phyloP scores from a whole-genome alignment of 2,329 filamentous ascomycete species.

The Colletotrichum siamense region DNA sequence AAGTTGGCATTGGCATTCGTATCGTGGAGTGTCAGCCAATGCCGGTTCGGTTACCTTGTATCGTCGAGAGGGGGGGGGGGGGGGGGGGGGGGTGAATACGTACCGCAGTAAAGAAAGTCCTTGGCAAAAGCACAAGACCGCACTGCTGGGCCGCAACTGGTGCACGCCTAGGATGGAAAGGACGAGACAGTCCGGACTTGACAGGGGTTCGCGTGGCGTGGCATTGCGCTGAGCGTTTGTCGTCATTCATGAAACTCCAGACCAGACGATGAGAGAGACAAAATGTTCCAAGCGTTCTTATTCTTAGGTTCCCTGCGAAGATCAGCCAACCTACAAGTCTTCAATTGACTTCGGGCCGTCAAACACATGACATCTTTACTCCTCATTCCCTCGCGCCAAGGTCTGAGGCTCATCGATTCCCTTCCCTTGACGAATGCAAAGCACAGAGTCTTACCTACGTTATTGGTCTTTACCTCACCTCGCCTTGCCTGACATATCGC shows the following conservation, averaged over 20 bases:
- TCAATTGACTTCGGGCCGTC: background rate
- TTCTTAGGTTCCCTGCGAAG: background rate
- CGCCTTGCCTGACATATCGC: background rate
- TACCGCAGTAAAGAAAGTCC: background rate
- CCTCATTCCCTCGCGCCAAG: background rate
- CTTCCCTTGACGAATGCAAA: background rate
- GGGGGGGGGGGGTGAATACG: background rate
- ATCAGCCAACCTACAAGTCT: background rate
- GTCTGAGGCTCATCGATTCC: background rate
- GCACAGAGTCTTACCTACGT: background rate
- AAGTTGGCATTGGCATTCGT: background rate
- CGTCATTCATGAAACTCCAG: conserved; percentile 11
- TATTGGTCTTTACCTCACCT: background rate
- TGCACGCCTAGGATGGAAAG: background rate
- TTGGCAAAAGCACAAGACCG: background rate
- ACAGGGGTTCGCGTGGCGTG: background rate
- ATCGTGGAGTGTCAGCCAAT: background rate
- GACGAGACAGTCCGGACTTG: background rate
- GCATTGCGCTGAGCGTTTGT: background rate
- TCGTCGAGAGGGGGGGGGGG: background rate
- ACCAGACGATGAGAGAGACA: background rate
- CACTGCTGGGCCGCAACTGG: background rate
- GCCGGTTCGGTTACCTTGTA: background rate
- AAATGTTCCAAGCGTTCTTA: background rate
- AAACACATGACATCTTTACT: background rate